phyloP scores from a whole-genome alignment of 179 eudicot species.

The Actinidia chinensis region DNA sequence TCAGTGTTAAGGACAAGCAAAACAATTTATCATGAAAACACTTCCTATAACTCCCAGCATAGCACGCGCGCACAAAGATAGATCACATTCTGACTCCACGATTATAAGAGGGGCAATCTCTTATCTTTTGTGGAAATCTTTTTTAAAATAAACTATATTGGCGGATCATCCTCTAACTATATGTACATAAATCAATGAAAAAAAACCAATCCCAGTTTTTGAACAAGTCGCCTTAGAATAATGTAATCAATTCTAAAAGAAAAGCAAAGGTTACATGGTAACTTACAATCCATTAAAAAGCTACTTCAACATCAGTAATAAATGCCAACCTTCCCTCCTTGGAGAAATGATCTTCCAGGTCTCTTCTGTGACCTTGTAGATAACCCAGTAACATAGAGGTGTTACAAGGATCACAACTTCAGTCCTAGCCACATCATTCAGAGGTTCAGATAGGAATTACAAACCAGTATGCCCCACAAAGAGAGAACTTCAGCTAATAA shows the following conservation, averaged over 20 bases:
- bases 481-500: conserved; percentile 13
- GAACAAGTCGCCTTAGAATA: neutral
- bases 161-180: neutral
- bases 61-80: neutral
- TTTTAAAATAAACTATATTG: neutral
- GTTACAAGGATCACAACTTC: conserved; percentile 64
- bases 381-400: conserved; percentile 90
- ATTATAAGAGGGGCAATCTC: neutral
- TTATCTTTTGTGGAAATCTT: neutral
- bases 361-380: conserved; percentile 93
- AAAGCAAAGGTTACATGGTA: neutral
- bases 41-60: neutral
- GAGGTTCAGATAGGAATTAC: conserved; percentile 16
- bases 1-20: neutral
- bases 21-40: neutral
- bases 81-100: neutral
- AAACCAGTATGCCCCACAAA: neutral
- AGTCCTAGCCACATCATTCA: conserved; percentile 40
- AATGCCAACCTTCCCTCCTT: conserved; percentile 75
- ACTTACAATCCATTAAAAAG: neutral
- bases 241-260: neutral
- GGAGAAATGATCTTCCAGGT: conserved; percentile 80
- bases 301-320: neutral
- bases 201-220: no score
- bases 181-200: neutral